phyloP scores from a whole-genome alignment of 148 eudicot genomes.

The Cornus kousa region DNA sequence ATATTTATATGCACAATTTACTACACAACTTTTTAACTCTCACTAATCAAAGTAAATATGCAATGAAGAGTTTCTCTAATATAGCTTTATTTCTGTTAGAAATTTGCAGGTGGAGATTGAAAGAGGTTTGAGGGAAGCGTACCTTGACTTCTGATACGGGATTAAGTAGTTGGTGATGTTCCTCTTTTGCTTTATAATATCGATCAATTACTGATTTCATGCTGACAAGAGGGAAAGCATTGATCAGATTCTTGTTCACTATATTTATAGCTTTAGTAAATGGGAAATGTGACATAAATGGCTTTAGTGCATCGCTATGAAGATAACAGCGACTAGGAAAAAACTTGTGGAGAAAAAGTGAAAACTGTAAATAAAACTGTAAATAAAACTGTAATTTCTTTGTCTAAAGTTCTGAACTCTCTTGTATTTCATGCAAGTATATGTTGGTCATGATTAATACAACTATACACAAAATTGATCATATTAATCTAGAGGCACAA shows the following conservation, averaged over 20 bases:
- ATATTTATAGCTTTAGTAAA: background rate
- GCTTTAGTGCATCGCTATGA: background rate
- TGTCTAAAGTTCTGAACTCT: no score
- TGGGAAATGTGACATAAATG: background rate
- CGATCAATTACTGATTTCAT: conserved; percentile 18
- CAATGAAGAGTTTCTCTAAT: background rate
- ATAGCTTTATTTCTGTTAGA: background rate
- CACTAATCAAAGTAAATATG: background rate
- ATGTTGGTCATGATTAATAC: no score
- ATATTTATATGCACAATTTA: background rate
- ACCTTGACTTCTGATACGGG: conserved; percentile 17
- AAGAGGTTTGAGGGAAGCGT: background rate
- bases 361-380: no score
- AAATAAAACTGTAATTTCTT: no score
- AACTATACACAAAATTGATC: no score
- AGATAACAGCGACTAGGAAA: background rate
- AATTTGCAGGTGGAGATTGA: background rate
- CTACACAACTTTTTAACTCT: background rate
- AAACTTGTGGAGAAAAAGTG: background rate
- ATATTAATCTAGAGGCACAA: no score
- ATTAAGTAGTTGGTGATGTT: conserved; percentile 4
- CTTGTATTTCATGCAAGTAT: no score
- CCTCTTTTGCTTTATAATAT: conserved; percentile 14
- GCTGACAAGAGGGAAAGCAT: background rate
- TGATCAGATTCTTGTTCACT: background rate